Evolutionary conservation across 2,329 filamentous ascomycete species (phyloP).

Genomic region (Aspergillus chevalieri): DNA sequence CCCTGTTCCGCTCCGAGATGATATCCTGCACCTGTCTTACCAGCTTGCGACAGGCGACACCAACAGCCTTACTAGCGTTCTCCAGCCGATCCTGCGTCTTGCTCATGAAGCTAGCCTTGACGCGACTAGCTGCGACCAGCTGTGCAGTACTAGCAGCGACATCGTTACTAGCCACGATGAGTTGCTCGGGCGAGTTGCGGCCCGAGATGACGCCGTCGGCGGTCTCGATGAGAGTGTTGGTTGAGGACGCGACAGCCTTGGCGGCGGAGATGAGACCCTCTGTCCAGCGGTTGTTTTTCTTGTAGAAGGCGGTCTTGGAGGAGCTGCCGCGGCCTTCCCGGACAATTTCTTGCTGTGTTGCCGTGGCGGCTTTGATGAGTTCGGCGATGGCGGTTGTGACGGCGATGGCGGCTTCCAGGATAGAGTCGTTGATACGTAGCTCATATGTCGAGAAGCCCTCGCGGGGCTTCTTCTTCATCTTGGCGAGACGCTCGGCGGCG

Average conservation of each 20-base stretch:
- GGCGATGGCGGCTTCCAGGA: conserved; percentile 84
- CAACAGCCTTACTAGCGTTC: conserved; percentile 86
- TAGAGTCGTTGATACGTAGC: conserved; percentile 90
- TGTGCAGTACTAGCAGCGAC: conserved; percentile 94
- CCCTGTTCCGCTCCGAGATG: conserved; percentile 77
- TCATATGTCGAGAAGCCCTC: conserved; percentile 96
- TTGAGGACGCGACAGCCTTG: conserved; percentile 89
- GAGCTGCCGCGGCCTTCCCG: conserved; percentile 82
- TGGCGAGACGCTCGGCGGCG: conserved; percentile 79
- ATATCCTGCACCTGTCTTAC: conserved; percentile 92
- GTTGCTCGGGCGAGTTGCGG: conserved; percentile 89
- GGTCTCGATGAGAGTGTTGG: conserved; percentile 95
- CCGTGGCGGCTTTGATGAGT: conserved; percentile 89
- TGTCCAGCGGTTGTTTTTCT: conserved; percentile 99
- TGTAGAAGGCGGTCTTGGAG: conserved; percentile 92
- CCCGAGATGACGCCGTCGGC: conserved; percentile 90
- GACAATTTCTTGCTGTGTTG: conserved; percentile 93
- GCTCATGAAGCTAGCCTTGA: conserved; percentile 97
- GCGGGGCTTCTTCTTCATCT: conserved; percentile 91
- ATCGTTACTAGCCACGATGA: conserved; percentile 96
- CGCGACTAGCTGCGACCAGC: conserved; percentile 87
- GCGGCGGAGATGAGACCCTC: conserved; percentile 95
- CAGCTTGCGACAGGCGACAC: conserved; percentile 75
- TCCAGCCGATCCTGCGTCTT: conserved; percentile 92
- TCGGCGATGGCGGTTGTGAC: conserved; percentile 91